A percentile compares a stretch with the other conserved stretches of the same genome.
phyloP scores from a whole-genome alignment of 208 protist species.

The Crithidia brevicula region DNA sequence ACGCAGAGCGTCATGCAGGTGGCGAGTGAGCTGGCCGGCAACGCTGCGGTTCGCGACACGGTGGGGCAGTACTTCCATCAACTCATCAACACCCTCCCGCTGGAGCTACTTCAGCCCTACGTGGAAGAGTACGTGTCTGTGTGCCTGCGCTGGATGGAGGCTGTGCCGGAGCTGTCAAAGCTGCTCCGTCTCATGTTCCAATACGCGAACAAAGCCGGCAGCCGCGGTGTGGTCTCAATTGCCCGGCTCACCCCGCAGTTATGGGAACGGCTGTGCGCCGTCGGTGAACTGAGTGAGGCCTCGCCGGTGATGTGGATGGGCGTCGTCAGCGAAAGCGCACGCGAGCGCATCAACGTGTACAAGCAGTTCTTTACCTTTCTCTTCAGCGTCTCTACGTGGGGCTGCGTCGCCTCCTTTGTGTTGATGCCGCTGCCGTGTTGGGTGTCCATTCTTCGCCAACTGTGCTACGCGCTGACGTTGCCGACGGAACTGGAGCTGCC shows the following conservation, averaged over 20 bases:
- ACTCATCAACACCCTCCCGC: slow-evolving; percentile 68
- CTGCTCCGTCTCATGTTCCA: slow-evolving; percentile 74
- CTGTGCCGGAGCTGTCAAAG: slow-evolving; percentile 58
- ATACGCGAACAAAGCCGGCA: slow-evolving; percentile 59
- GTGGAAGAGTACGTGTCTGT: slow-evolving; percentile 49
- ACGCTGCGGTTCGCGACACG: slow-evolving; percentile 51
- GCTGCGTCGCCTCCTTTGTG: slow-evolving; percentile 47
- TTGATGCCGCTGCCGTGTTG: slow-evolving; percentile 41
- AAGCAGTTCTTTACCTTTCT: slow-evolving; percentile 66
- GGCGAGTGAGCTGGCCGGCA: slow-evolving; percentile 31
- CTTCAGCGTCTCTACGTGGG: slow-evolving; percentile 50
- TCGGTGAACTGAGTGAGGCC: slow-evolving; percentile 48
- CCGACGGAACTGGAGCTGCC: slow-evolving; percentile 69
- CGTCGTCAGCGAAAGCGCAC: slow-evolving; percentile 65
- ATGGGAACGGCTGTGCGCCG: slow-evolving; percentile 42
- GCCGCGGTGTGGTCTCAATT: slow-evolving; percentile 33
- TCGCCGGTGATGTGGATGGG: slow-evolving; percentile 52
- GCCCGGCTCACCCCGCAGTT: slow-evolving; percentile 43
- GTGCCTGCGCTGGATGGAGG: slow-evolving; percentile 62
- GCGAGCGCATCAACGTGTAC: slow-evolving; percentile 73
- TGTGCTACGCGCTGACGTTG: slow-evolving; percentile 51
- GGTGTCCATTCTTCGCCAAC: slow-evolving; percentile 37
- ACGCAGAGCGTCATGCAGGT: slow-evolving; percentile 52
- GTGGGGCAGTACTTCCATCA: slow-evolving; percentile 68
- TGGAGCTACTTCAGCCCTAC: slow-evolving; percentile 44